Evolutionary conservation across 768 basidiomycete species (phyloP), one percentile per base, ranked within the genome.

Genomic region (Vararia minispora): DNA sequence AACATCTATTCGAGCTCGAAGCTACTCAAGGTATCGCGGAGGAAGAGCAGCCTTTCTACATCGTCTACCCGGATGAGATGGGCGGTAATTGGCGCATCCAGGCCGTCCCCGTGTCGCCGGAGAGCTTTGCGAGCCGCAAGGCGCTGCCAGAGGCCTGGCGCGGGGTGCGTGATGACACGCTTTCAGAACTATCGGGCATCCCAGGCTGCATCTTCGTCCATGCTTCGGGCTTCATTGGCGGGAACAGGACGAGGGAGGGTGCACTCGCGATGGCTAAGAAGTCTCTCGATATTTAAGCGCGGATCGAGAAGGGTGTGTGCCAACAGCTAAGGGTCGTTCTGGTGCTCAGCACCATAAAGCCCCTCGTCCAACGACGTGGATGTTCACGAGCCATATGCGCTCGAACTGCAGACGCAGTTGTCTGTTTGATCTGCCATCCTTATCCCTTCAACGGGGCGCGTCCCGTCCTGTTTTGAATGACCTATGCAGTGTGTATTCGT

Each of bases 161-260:
- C 44, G 95, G 95, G 5, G 60, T 90, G 27, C 69, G 95, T 33
- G 94, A 98, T 57, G 83, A 86, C 8, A 71, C 72, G 31, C 64
- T 99, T 28, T 83, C 80, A 33, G 61, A 72, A 46, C 60, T 73
- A 6, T 75, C 75, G 12, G 87, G 88, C 2, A 76, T 97, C 43
- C 71, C 75, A 0, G 89, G 80, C 1, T 72, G 92, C 36, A 75
- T 95, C 38, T 99, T 99, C 53, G 78, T 92, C 18, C 95, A 99
- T 60, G 89, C 92, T 1, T 84, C 82, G 42, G 95, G 95, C 6
- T 99, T 99, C 58, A 98, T 91, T 52, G 95, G 95, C 51, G 91
- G 91, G 18, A 91, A 92, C 59, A 78, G 83, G 58, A 90, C 91
- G 2, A 85, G 75, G 62, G 86, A 86, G 28, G 94, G 94, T 17